A percentile compares a stretch with the other conserved stretches of the same genome.
Evolutionary conservation across 192 early-diverging fungal species (phyloP).

Genomic region (Rhizophagus sp.): DNA sequence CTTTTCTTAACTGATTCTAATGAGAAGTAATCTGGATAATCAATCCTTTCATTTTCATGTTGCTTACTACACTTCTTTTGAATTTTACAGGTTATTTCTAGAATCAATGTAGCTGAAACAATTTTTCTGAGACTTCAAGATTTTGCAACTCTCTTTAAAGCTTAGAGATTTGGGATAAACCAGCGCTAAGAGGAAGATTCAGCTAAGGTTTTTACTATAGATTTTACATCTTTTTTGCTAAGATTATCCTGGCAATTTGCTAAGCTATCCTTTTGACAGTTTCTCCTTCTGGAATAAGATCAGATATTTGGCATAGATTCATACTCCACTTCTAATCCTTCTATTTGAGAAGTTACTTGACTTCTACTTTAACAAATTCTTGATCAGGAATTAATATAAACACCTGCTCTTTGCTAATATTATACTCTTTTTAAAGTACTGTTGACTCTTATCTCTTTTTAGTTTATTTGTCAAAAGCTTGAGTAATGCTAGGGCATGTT

Average conservation of each 20-base stretch:
- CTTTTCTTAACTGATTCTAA: too few species aligned
- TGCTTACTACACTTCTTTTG: neutral
- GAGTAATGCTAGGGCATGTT: too few species aligned
- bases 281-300: too few species aligned
- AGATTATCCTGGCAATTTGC: neutral
- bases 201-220: neutral
- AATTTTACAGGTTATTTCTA: slow-evolving; percentile 10
- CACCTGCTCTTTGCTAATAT: too few species aligned
- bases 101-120: neutral
- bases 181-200: neutral
- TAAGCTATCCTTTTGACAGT: too few species aligned
- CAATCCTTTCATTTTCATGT: neutral
- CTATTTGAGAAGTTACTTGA: neutral
- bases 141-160: slow-evolving; percentile 1
- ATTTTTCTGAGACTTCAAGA: neutral
- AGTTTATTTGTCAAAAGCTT: neutral
- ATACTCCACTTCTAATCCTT: neutral
- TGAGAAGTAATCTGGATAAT: too few species aligned
- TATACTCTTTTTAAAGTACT: too few species aligned
- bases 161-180: neutral
- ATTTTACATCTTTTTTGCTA: neutral
- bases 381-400: slow-evolving; percentile 21
- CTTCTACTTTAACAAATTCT: slow-evolving; percentile 8
- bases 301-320: too few species aligned
- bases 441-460: too few species aligned